Evolutionary conservation across 116 monocot genomes (phyloP), one percentile per base, ranked within the genome.

Genomic region (Cymodocea nodosa): DNA sequence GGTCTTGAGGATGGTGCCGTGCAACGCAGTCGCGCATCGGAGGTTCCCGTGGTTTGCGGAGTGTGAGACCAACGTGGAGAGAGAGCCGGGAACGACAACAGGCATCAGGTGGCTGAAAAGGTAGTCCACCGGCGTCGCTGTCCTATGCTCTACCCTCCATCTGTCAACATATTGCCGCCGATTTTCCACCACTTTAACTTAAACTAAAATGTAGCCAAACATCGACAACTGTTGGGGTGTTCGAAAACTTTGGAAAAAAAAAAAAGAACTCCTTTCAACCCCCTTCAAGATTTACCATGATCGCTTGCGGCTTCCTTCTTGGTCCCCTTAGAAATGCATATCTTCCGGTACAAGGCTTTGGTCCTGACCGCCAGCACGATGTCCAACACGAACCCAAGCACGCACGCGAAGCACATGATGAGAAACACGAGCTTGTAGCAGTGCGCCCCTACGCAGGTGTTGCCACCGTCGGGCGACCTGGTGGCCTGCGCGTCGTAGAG

Each of bases 341-440:
- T 90, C 70, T 82, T 88, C 56, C 30, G 52, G 35, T 97, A 97
- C 44, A 97, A 63, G 4, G 51, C 57, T 73, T 67, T 87, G 0
- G 91, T 97, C 62, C 85, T 25, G 63, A 78, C 62, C 0, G 83
- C 76, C 34, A 97, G 61, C 10, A 90, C 36, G 3, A 84, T 51
- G 60, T 97, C 97, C 35, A 97, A 67, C 2, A 64, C 81, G 17
- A 88, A 91, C 39, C 97, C 97, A 13, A 87, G n/a, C 2, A 82
- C 8, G 56, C 87, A 90, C 0, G 90, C 83, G 9, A 81, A 6
- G 11, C 85, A 75, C 97, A 97, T 97, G 77, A 97, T 66, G 11
- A 88, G 30, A 49, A 97, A 90, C 58, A 97, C 97, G 5, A 90
- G 82, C 66, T 85, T 57, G 52, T 87, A 97, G 71, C 97, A 97